Evolutionary conservation across 768 basidiomycete species (phyloP).

Genomic region (Russula sp.): DNA sequence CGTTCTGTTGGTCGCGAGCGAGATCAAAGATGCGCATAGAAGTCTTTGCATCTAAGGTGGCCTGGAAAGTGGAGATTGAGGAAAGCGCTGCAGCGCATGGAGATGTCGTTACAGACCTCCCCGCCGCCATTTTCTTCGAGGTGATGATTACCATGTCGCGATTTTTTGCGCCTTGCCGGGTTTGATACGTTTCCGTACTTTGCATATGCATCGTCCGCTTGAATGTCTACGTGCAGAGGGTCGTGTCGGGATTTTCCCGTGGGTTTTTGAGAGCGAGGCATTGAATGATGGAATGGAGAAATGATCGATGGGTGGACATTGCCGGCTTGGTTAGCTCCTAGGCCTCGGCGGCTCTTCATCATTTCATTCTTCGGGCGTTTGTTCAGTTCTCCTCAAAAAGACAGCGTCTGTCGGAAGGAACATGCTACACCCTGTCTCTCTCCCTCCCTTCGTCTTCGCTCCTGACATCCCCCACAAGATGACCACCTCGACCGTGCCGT

Average conservation of each 20-base stretch:
- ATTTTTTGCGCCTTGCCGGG: conserved; percentile 69
- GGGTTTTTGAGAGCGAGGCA: conserved; percentile 58
- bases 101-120: neutral
- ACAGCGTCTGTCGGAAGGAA: neutral
- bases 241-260: conserved; percentile 66
- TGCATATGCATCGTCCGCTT: conserved; percentile 64
- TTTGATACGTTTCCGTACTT: conserved; percentile 75
- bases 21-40: conserved; percentile 87
- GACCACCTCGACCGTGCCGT: conserved; percentile 8
- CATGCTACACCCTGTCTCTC: neutral
- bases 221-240: conserved; percentile 78
- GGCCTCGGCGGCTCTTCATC: neutral
- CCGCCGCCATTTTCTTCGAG: conserved; percentile 46
- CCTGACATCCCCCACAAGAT: conserved; percentile 7
- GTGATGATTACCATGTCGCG: conserved; percentile 33
- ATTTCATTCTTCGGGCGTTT: neutral
- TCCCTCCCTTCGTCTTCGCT: neutral
- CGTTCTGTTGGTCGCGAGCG: conserved; percentile 88
- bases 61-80: conserved; percentile 34
- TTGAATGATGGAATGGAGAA: conserved; percentile 24
- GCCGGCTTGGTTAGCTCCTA: neutral
- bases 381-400: neutral
- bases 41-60: conserved; percentile 68
- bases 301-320: neutral
- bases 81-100: neutral